Evolutionary conservation across 495 filamentous ascomycete species (phyloP).

Genomic region (Xylaria intraflava): DNA sequence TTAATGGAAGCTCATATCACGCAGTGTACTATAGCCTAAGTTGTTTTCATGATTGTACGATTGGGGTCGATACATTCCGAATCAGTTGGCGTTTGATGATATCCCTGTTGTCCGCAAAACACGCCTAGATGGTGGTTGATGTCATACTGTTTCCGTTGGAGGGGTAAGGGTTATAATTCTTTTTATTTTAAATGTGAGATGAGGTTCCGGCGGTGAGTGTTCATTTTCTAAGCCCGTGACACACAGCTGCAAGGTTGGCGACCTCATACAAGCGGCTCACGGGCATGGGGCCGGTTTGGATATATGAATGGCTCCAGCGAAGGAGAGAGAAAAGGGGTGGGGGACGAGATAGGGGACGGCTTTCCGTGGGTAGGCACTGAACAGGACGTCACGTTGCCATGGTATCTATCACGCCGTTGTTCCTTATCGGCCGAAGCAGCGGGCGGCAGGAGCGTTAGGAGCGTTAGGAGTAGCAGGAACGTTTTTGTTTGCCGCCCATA

Average conservation of each 20-base stretch:
- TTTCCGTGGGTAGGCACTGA: background rate
- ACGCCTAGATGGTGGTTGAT: background rate
- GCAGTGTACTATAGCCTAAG: conserved; percentile 3
- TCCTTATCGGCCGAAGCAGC: background rate
- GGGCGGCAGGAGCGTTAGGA: too few species aligned
- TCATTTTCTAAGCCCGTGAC: background rate
- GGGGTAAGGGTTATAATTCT: too few species aligned
- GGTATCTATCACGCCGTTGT: background rate
- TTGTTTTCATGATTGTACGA: conserved; percentile 1
- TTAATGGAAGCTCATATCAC: background rate
- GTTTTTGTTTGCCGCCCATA: background rate
- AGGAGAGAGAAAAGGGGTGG: background rate
- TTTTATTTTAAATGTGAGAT: too few species aligned
- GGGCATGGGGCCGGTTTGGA: too few species aligned
- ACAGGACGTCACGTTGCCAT: background rate
- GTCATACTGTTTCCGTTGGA: background rate
- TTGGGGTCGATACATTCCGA: background rate
- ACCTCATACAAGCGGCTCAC: background rate
- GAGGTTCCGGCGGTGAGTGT: background rate
- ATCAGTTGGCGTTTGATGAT: background rate
- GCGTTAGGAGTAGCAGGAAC: too few species aligned
- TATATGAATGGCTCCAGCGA: background rate
- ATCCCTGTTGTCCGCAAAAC: background rate
- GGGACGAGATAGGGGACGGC: too few species aligned
- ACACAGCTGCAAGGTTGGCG: background rate